A percentile compares a stretch with the other conserved stretches of the same genome.
These are phyloP conservation scores for Flaveria sonorensis DNA, from an alignment of 129 eudicot species.

Conservation along the genomic window DNA sequence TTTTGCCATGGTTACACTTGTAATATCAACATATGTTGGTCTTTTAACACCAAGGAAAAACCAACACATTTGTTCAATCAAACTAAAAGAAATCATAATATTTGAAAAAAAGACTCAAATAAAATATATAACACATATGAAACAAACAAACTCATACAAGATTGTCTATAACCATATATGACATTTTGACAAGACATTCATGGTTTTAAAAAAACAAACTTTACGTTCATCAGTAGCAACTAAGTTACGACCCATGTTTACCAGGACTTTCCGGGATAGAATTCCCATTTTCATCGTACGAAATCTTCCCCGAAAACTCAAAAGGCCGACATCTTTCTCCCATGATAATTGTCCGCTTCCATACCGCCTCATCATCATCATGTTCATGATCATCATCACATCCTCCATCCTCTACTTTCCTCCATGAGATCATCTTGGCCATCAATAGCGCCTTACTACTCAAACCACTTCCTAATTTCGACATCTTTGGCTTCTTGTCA, in stretches of 20 bases:
- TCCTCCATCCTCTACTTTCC: constrained; percentile 50
- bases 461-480: constrained; percentile 50
- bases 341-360: constrained; percentile 82
- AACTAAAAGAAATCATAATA: background rate
- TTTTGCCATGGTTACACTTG: too few relatives aligned
- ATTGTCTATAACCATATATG: background rate
- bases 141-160: background rate
- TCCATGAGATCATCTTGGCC: constrained; percentile 77
- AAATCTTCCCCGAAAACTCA: constrained; percentile 73
- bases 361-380: constrained; percentile 58
- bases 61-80: constrained; percentile 8
- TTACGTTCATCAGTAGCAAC: constrained; percentile 13
- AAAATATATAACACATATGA: background rate
- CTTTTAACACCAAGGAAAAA: too few relatives aligned
- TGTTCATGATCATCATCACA: constrained; percentile 10
- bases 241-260: constrained; percentile 4
- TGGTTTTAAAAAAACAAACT: constrained; percentile 5
- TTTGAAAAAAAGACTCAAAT: background rate
- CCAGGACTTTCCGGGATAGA: constrained; percentile 40
- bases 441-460: constrained; percentile 65
- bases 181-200: constrained; percentile 11
- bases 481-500: constrained; percentile 21
- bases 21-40: background rate
- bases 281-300: constrained; percentile 70
- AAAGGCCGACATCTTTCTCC: constrained; percentile 83